Percentiles rank a stretch among this genome's conserved stretches.
Evolutionary conservation across 441 rosid genomes (phyloP).

Genomic region (Manihot esculenta): DNA sequence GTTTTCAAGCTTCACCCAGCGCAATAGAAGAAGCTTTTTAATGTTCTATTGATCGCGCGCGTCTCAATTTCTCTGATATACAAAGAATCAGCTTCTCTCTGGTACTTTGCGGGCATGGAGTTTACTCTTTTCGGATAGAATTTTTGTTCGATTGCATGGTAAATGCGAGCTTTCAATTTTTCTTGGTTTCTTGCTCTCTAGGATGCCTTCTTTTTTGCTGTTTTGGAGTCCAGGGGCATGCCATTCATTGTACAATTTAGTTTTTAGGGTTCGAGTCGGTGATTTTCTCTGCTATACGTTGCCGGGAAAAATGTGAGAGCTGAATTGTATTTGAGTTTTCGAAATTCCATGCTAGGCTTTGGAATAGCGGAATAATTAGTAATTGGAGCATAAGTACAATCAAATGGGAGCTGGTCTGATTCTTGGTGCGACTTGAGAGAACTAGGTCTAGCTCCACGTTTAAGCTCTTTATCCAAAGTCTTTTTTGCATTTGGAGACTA

Average conservation of each 20-base stretch:
- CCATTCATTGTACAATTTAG: background rate
- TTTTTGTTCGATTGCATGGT: slow-evolving; percentile 21
- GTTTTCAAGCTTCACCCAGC: slow-evolving; percentile 14
- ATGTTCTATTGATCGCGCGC: slow-evolving; percentile 17
- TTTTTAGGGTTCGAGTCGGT: slow-evolving; percentile 2
- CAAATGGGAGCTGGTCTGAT: background rate
- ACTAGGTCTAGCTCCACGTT: background rate
- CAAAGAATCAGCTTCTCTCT: slow-evolving; percentile 15
- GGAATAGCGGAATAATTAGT: background rate
- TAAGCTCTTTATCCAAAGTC: background rate
- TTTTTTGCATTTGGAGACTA: background rate
- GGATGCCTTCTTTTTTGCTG: background rate
- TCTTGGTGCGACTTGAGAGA: background rate
- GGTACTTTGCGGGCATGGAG: slow-evolving; percentile 14
- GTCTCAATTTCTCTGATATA: slow-evolving; percentile 6
- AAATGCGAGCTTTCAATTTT: slow-evolving; percentile 12
- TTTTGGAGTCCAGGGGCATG: background rate
- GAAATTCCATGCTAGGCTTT: background rate
- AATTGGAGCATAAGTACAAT: background rate
- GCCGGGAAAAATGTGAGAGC: background rate
- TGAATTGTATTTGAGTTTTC: background rate
- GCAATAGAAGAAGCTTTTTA: background rate
- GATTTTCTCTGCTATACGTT: background rate
- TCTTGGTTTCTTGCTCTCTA: background rate
- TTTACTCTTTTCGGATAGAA: background rate